Percentiles rank a stretch among this genome's conserved stretches.
phyloP scores from a whole-genome alignment of 1,284 basidiomycete genomes.

The Heterobasidion irregulare region DNA sequence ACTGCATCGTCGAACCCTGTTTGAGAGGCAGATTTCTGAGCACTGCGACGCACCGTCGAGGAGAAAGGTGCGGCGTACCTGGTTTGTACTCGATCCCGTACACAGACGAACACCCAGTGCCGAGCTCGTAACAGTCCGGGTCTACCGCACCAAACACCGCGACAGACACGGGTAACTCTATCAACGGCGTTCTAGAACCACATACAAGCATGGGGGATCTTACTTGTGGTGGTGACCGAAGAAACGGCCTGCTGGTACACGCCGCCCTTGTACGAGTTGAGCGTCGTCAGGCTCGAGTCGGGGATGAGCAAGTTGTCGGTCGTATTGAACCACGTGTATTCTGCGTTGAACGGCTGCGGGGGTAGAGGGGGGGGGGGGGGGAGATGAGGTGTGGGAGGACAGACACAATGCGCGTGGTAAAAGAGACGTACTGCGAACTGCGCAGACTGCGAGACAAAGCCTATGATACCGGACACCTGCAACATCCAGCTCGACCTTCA shows the following conservation, averaged over 20 bases:
- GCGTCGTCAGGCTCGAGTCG: slow-evolving; percentile 29
- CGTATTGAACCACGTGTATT: slow-evolving; percentile 30
- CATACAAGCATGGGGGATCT: neutral
- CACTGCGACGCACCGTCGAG: too few relatives aligned
- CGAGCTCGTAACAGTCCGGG: slow-evolving; percentile 8
- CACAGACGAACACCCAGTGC: slow-evolving; percentile 36
- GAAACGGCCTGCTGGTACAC: slow-evolving; percentile 41
- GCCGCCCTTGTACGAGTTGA: slow-evolving; percentile 47
- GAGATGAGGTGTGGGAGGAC: too few relatives aligned
- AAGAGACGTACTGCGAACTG: slow-evolving; percentile 4
- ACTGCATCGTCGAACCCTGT: slow-evolving; percentile 25
- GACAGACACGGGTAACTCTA: neutral
- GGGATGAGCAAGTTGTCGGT: slow-evolving; percentile 33
- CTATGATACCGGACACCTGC: neutral
- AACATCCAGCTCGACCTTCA: neutral
- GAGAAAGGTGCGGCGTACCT: slow-evolving; percentile 10
- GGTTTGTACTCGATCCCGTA: slow-evolving; percentile 62
- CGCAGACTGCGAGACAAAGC: neutral
- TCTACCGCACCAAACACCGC: neutral
- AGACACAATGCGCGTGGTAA: neutral
- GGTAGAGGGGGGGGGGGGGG: neutral
- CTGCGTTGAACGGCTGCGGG: slow-evolving; percentile 36
- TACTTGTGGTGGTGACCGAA: slow-evolving; percentile 4
- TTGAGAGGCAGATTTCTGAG: neutral
- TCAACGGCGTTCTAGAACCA: neutral